Percentiles rank a stretch among this genome's conserved stretches.
Evolutionary conservation across 768 basidiomycete species (phyloP).

Genomic region (Collybiopsis luxurians): DNA sequence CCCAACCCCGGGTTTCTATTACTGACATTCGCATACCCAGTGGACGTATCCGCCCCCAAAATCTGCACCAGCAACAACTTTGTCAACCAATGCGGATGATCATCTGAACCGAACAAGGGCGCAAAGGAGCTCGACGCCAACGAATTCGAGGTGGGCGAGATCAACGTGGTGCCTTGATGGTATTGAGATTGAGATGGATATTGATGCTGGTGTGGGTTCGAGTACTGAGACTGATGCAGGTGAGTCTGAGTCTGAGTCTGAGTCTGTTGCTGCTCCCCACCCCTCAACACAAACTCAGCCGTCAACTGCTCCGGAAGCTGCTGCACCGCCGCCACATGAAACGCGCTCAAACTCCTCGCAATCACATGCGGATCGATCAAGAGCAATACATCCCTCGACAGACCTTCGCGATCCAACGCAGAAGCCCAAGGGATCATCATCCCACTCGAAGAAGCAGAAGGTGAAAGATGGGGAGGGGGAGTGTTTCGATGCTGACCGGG

Average conservation of each 20-base stretch:
- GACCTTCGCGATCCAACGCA: constrained; percentile 59
- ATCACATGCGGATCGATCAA: constrained; percentile 59
- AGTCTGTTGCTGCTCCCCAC: too few species aligned
- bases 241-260: constrained; percentile 13
- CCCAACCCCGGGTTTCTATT: too few species aligned
- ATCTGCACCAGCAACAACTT: constrained; percentile 69
- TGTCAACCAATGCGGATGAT: constrained; percentile 80
- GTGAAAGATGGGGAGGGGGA: constrained; percentile 13
- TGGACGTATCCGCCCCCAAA: constrained; percentile 55
- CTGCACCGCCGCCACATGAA: constrained; percentile 55
- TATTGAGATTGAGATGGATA: not conserved
- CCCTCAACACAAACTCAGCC: constrained; percentile 40
- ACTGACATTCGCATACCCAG: constrained; percentile 16
- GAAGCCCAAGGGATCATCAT: constrained; percentile 40
- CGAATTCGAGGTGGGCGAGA: constrained; percentile 3
- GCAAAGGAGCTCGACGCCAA: constrained; percentile 11
- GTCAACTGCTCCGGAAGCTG: constrained; percentile 52
- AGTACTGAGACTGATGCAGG: not conserved
- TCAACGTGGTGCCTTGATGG: too few species aligned
- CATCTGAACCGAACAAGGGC: constrained; percentile 65
- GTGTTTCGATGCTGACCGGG: constrained; percentile 24
- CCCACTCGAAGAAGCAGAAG: constrained; percentile 10
- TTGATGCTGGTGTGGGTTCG: not conserved
- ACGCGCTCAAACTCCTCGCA: constrained; percentile 60
- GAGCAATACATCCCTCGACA: constrained; percentile 65